These are phyloP conservation scores for Coemansia sp. DNA, from an alignment of 192 early-diverging fungal genomes.

Conservation along the genomic window DNA sequence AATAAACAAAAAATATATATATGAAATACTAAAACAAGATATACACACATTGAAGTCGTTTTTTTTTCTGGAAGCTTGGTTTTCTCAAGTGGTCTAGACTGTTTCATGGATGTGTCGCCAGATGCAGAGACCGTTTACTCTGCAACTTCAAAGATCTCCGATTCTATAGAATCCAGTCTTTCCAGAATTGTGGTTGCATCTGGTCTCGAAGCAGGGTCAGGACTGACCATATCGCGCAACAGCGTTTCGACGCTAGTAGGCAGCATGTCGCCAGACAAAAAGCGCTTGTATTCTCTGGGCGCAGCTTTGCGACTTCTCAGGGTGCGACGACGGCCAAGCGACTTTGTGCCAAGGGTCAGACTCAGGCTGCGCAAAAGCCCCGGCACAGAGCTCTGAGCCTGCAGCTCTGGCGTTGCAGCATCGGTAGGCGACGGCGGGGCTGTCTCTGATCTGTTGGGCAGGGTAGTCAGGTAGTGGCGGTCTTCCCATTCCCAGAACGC, in stretches of 20 bases:
- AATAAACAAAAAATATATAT: too few species aligned
- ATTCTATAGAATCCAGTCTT: slow-evolving; percentile 39
- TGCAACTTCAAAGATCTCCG: slow-evolving; percentile 42
- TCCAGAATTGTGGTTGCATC: slow-evolving; percentile 42
- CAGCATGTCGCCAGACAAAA: slow-evolving; percentile 46
- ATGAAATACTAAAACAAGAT: too few species aligned
- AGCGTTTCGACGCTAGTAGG: slow-evolving; percentile 37
- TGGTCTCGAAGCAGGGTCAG: slow-evolving; percentile 42
- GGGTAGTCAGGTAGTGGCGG: slow-evolving; percentile 33
- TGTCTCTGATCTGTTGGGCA: slow-evolving; percentile 20
- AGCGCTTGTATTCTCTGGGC: slow-evolving; percentile 44
- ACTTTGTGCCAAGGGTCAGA: slow-evolving; percentile 16
- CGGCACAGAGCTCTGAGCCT: neutral
- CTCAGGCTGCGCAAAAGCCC: slow-evolving; percentile 34
- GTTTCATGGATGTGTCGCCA: too few species aligned
- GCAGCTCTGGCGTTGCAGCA: slow-evolving; percentile 1
- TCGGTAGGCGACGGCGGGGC: slow-evolving; percentile 28
- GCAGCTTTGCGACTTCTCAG: slow-evolving; percentile 32
- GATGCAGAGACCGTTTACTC: neutral
- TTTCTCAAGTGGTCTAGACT: too few species aligned
- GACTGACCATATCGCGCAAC: slow-evolving; percentile 41
- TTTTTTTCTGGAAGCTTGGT: too few species aligned
- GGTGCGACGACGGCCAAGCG: slow-evolving; percentile 40
- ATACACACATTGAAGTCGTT: too few species aligned
- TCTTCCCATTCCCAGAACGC: slow-evolving; percentile 68